phyloP scores from a whole-genome alignment of 345 rosid genomes.

The Salix caprea region DNA sequence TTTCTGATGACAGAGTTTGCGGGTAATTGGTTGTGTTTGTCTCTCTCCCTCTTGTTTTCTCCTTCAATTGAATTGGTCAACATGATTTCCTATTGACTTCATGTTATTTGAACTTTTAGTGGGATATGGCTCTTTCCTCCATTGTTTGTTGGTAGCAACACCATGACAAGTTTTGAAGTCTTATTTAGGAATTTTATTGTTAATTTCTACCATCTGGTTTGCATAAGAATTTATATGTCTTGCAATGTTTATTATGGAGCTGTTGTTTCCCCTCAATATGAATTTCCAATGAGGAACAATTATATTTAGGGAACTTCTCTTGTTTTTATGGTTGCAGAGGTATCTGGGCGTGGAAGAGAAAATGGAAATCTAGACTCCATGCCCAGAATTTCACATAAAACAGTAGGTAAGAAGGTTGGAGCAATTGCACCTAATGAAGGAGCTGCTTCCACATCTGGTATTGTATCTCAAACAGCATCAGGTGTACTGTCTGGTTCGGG shows the following conservation, averaged over 20 bases:
- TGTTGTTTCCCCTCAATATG: background rate
- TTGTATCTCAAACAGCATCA: slow-evolving; percentile 88
- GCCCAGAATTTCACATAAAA: slow-evolving; percentile 56
- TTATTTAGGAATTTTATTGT: background rate
- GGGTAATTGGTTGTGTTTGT: slow-evolving; percentile 38
- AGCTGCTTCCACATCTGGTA: slow-evolving; percentile 70
- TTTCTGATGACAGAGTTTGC: slow-evolving; percentile 95
- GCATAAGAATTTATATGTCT: background rate
- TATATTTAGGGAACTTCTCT: background rate
- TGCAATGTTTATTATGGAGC: background rate
- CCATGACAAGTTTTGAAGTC: background rate
- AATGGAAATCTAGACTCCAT: slow-evolving; percentile 63
- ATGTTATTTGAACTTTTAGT: background rate
- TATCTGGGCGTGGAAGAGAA: slow-evolving; percentile 75
- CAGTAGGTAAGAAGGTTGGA: slow-evolving; percentile 58
- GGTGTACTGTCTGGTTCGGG: slow-evolving; percentile 98
- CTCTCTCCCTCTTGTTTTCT: background rate
- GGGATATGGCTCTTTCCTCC: background rate
- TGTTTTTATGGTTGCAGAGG: slow-evolving; percentile 52
- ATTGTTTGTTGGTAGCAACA: background rate
- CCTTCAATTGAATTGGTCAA: background rate
- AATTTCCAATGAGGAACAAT: background rate
- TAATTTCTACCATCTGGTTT: background rate
- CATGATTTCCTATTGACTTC: background rate
- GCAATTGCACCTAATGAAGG: slow-evolving; percentile 48